Base-by-base conservation (phyloP, 2,329 filamentous ascomycete species). In the Colletotrichum salicis region DNA sequence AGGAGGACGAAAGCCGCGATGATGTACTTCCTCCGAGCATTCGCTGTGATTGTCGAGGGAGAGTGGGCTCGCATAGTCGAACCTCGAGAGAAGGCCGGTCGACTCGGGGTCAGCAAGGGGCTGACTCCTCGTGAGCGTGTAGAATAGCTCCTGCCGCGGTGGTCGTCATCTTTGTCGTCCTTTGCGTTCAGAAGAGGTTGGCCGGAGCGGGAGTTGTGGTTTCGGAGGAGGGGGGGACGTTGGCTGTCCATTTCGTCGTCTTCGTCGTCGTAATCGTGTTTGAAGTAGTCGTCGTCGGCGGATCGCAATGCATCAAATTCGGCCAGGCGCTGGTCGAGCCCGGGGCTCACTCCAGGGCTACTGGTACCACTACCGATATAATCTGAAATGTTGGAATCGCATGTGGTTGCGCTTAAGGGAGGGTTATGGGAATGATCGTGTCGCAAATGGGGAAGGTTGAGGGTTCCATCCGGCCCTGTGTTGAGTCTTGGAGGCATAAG, bases 1-100 rank as follows among this genome's bases (percentile, higher is more conserved):
- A 92, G 83, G 72, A 99, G 87, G 82, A 98, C 98, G 75, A 95
- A 89, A 63, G 89, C 92, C 1, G 96, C 96, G 79, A 96, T 94
- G 29, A 93, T 92, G 83, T 99, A 98, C 82, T 94, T 94, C 79
- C 90, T 92, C 79, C 90, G 89, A 45, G 94, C 95, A 55, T 91
- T 71, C 35, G 81, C 78, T 24, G 79, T 78, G 65, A 79, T 79
- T 51, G 79, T 80, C 19, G 80, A 80, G 56, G 78, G 77, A 52
- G 90, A 88, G n/a, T 94, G 93, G 78, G 93, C 95, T 78, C 93
- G 91, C 83, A 97, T 91, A 13, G 92, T 92, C 54, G 91, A 92
- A 68, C 89, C 86, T 67, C 90, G 86, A 35, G 73, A 76, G 62
- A 84, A 78, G 58, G 78, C 74, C 35, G 78, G 73, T 8, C 75